Base-by-base conservation (phyloP, 768 basidiomycete genomes). In the Neoboletus brunneissimus region DNA sequence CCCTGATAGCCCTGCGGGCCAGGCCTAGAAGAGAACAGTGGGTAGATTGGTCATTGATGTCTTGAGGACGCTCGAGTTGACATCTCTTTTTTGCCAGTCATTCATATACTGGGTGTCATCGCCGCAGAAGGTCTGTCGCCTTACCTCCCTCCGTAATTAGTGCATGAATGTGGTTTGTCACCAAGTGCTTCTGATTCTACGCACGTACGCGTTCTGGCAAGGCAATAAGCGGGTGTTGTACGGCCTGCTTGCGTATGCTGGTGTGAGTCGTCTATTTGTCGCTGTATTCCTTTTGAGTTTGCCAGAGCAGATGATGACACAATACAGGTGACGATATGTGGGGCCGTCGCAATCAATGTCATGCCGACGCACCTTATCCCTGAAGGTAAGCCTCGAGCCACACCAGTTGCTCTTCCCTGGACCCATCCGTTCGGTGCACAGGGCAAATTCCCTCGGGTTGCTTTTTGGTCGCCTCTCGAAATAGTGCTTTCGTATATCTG, bases 181-280 rank as follows among this genome's bases (percentile, higher is more conserved):
- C 18, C 20, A 41, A 67, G 65, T 44, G 31, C 58, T 65, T 32
- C 51, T 65, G 3, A 6, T 57, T 44, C 20, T 65, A 20, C 61
- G 58, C 53, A 67, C 64, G 10, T 64, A 56, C 29, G 65, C 65
- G 1, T 67, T 60, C 15, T 65, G 64, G 64, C 41, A 57, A 27
- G 38, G 59, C 9, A 29, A 60, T 29, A 65, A 47, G 29, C 27
- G 43, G 9, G 12, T 65, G 4, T 43, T 55, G 25, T 60, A 48
- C 23, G 62, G 56, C 25, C 63, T 67, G 22, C 12, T 47, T 10
- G 5, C 22, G n/a, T 67, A 57, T 7, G 46, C 23, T 31, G 7
- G 4, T 1, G 64, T 67, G 31, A 52, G 60, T 51, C 7, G 23
- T 15, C n/a, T 29, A 16, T 20, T 16, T 34, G 4, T 29, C 32